Base-by-base conservation (phyloP, 179 eudicot species). In the Beta lomatogona region DNA sequence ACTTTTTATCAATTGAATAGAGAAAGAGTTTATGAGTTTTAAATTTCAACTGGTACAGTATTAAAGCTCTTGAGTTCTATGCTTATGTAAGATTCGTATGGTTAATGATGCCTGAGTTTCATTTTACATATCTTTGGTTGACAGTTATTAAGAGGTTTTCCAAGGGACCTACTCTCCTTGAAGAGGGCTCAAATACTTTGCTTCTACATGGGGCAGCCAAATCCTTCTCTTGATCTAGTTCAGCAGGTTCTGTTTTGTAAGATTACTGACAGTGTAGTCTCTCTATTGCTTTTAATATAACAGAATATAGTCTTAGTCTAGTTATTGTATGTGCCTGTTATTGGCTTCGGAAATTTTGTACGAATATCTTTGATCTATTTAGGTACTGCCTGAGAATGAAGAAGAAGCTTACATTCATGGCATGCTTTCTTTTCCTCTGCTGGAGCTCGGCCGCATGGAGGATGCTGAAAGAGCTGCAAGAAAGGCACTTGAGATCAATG, bases 341-440 rank as follows among this genome's bases (percentile, higher is more conserved):
- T 28, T 13, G 12, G 71, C 65, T 67, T 14, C 4, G 36, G 44
- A 54, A 19, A 36, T 14, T 36, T 48, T 9, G 19, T 65, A 50
- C 15, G 11, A 15, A 22, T 64, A 73, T 22, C 31, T 50, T 72
- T 77, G 31, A 84, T 72, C n/a, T 36, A 25, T 64, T 50, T 74
- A 92, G 99, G 98, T 91, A 83, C 88, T 91, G 52, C 91, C 91
- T 16, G 21, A 83, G 80, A 92, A 96, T 88, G 87, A 84, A 77
- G 78, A 85, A 48, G 88, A 91, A 83, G 78, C 82, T 82, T 96
- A 89, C 80, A 82, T 94, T 74, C 85, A 94, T 86, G 99, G 99
- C 69, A 92, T 96, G 98, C 92, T 90, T 75, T 93, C 99, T 48
- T 96, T 96, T 88, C 86, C 99, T 75, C 85, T 94, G n/a, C 79